These are phyloP conservation scores for Eucalyptus guilfoylei DNA, from an alignment of 345 rosid genomes.

Conservation along the genomic window DNA sequence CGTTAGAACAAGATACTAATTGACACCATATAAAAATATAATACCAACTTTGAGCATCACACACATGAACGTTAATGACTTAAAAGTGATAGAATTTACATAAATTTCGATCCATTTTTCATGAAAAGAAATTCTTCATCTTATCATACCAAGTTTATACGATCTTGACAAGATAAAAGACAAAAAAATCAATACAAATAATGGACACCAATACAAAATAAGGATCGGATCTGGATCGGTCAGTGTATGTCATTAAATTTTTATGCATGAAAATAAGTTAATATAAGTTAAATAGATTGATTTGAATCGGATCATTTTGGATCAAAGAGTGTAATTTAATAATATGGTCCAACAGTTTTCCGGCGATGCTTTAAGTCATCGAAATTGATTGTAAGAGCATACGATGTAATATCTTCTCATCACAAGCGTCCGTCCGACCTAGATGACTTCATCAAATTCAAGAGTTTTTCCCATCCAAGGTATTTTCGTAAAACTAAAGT, in stretches of 20 bases:
- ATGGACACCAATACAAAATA: background rate
- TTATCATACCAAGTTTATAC: background rate
- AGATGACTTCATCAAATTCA: background rate
- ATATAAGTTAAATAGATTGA: too few relatives aligned
- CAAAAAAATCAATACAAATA: background rate
- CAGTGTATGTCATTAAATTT: background rate
- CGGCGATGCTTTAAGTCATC: background rate
- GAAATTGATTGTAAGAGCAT: background rate
- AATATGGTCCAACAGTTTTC: background rate
- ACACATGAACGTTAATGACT: background rate
- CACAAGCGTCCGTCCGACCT: background rate
- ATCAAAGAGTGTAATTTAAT: background rate
- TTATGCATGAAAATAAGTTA: background rate
- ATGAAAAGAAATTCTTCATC: background rate
- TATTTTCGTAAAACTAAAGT: background rate
- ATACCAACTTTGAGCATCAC: background rate
- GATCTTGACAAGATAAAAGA: background rate
- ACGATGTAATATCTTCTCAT: background rate
- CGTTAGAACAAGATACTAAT: background rate
- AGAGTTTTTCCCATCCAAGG: background rate
- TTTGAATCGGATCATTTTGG: background rate
- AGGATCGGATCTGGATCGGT: fast-evolving
- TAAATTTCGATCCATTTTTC: background rate
- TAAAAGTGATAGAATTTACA: background rate
- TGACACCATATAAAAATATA: background rate